Conservation (phyloP, 2,329 filamentous ascomycete species). For the Colletotrichum cordylinicola region DNA sequence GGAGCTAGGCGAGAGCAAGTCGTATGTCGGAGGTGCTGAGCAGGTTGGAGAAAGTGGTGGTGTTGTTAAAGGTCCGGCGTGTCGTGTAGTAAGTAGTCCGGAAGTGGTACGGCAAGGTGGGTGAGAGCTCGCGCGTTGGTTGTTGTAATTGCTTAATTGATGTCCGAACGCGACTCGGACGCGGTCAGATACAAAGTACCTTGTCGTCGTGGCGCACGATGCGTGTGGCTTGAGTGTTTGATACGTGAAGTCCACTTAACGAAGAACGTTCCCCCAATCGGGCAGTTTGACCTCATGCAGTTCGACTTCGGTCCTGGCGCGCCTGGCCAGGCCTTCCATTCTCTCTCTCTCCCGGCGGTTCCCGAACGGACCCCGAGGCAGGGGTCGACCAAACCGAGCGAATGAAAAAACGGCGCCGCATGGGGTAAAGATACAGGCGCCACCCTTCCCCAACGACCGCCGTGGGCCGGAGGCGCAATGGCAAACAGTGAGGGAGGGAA, state of each 20-base stretch:
- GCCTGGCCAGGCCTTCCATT: background rate
- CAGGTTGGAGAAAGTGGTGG: accelerated
- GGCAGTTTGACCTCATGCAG: background rate
- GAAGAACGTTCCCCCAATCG: background rate
- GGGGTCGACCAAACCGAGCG: background rate
- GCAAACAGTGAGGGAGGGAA: slow-evolving; percentile 9
- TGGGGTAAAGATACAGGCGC: background rate
- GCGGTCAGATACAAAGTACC: background rate
- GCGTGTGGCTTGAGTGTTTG: background rate
- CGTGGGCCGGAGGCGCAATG: background rate
- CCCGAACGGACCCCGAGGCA: slow-evolving; percentile 19
- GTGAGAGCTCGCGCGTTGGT: background rate
- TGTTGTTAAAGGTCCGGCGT: background rate
- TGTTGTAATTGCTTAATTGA: slow-evolving; percentile 3
- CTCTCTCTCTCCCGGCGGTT: slow-evolving; percentile 5
- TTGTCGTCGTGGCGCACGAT: background rate
- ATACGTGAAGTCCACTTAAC: slow-evolving; percentile 5
- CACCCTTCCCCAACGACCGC: slow-evolving; percentile 4
- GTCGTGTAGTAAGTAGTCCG: background rate
- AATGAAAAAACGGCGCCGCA: slow-evolving; percentile 3
- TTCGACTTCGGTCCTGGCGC: background rate
- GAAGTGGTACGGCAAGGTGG: background rate
- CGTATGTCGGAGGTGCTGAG: background rate
- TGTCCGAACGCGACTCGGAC: slow-evolving; percentile 9
- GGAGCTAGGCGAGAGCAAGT: slow-evolving; percentile 1